Evolutionary conservation across 139 green algal species (phyloP), one percentile per base, ranked within the genome.

Genomic region (Nannochloris sp.): DNA sequence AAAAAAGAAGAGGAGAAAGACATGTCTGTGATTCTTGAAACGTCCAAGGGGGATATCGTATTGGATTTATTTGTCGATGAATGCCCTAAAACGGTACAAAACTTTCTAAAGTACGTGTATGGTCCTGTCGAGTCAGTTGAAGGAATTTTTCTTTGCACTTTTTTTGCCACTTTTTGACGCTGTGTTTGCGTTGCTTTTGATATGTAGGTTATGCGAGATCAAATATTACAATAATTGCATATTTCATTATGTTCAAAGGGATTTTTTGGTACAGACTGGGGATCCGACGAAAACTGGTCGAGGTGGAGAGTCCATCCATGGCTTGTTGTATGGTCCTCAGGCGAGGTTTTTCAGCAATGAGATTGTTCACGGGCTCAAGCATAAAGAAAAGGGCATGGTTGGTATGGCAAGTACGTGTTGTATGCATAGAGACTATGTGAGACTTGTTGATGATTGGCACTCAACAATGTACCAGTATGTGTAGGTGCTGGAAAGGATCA

Each of bases 11-110:
- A 4, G 7, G 8, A 40, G 8, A 40, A 11, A 27, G 23, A 46
- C 51, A 97, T 97, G 91, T 75, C 89, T 15, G 92, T 97, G 21
- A 74, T 98, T 18, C 62, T 99, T 9, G 93, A 98, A 67, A 99
- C 93, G 6, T 90, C 74, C 59, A 85, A 85, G 34, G 93, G 93
- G 4, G 92, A 99, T 53, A 73, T 99, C 8, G 82, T 97, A 1
- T 72, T 99, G 11, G 93, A 99, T 68, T 60, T 99, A 9, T 86
- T 80, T 34, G 74, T 81, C 3, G 83, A 95, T 1, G 88, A 96
- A 2, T 88, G 78, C 29, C 91, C 91, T 0, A 70, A 81, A 11
- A 72, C 91, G 0, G 79, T 66, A 48, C 82, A 83, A 66, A 97
- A 97, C 70, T 97, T 97, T 60, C 68, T 97, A 16, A 96, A 96